Percentiles rank a stretch among this genome's conserved stretches.
These are phyloP conservation scores for Fonsecaea erecta DNA, from an alignment of 2,329 filamentous ascomycete species.

Conservation along the genomic window DNA sequence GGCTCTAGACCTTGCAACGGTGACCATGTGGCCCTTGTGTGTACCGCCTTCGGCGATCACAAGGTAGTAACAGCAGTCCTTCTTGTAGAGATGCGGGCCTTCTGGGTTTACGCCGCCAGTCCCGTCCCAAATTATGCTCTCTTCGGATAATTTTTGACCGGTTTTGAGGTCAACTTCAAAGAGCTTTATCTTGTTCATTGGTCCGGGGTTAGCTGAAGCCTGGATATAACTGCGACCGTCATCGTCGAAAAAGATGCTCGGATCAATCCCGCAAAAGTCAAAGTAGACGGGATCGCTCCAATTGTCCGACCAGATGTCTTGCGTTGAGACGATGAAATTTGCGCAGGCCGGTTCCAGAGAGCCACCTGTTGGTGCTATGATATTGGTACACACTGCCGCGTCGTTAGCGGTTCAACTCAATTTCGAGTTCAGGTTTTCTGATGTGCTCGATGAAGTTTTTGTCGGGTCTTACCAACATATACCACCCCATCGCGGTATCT, in stretches of 20 bases:
- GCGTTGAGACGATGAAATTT: constrained; percentile 60
- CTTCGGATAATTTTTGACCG: constrained; percentile 58
- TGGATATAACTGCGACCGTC: constrained; percentile 57
- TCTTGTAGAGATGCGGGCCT: constrained; percentile 60
- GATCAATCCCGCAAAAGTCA: constrained; percentile 60
- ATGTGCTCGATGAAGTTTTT: too few relatives aligned
- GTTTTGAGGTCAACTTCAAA: constrained; percentile 37
- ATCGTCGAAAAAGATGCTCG: constrained; percentile 60
- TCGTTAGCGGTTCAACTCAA: background rate
- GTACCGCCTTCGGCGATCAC: constrained; percentile 61
- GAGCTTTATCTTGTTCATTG: constrained; percentile 35
- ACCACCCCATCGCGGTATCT: constrained; percentile 52
- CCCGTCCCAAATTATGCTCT: constrained; percentile 65
- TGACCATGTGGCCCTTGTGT: constrained; percentile 40
- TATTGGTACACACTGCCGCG: constrained; percentile 45
- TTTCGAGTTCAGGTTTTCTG: constrained; percentile 18
- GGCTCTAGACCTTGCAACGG: constrained; percentile 50
- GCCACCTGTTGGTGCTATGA: constrained; percentile 51
- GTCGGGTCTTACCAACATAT: constrained; percentile 46
- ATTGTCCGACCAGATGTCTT: constrained; percentile 56
- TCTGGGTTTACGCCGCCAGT: constrained; percentile 55
- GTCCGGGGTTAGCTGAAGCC: constrained; percentile 45
- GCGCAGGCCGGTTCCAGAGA: constrained; percentile 53
- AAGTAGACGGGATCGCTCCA: constrained; percentile 63
- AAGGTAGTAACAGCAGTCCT: constrained; percentile 59